These are phyloP conservation scores for Cladophialophora carrionii DNA, from an alignment of 2,329 filamentous ascomycete genomes.

Conservation along the genomic window DNA sequence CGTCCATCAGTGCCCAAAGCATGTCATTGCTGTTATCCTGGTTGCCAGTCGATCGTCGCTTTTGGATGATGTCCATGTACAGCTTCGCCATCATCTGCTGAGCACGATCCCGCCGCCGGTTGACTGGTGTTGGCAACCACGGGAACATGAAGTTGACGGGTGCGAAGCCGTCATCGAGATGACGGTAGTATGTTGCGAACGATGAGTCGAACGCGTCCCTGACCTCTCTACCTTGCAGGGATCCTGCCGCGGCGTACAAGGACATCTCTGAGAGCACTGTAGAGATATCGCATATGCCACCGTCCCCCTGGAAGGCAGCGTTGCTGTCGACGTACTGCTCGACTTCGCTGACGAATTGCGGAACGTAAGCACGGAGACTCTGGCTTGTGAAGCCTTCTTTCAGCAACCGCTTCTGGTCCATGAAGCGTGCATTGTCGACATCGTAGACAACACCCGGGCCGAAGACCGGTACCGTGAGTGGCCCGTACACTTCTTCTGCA, in stretches of 20 bases:
- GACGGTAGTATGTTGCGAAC: constrained; percentile 81
- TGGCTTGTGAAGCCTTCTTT: constrained; percentile 66
- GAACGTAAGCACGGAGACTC: constrained; percentile 71
- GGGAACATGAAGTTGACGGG: constrained; percentile 89
- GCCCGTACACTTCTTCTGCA: constrained; percentile 86
- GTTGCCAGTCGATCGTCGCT: constrained; percentile 62
- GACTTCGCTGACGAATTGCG: constrained; percentile 75
- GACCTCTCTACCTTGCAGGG: constrained; percentile 81
- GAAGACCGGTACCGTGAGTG: constrained; percentile 72
- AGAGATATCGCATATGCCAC: constrained; percentile 71
- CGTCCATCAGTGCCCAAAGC: constrained; percentile 88
- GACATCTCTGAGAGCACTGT: constrained; percentile 82
- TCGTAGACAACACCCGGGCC: constrained; percentile 88
- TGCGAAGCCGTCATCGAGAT: constrained; percentile 86
- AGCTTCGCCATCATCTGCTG: constrained; percentile 78
- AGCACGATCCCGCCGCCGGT: constrained; percentile 76
- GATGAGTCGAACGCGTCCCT: constrained; percentile 77
- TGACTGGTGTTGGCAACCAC: constrained; percentile 87
- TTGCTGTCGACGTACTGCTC: constrained; percentile 71
- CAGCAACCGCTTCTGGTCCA: constrained; percentile 90
- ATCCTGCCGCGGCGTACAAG: constrained; percentile 85
- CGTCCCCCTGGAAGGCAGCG: constrained; percentile 67
- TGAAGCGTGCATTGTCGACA: constrained; percentile 86
- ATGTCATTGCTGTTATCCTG: constrained; percentile 70
- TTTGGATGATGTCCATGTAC: constrained; percentile 79